Base-by-base conservation (phyloP, 2,329 filamentous ascomycete genomes). In the Annulohypoxylon truncatum region DNA sequence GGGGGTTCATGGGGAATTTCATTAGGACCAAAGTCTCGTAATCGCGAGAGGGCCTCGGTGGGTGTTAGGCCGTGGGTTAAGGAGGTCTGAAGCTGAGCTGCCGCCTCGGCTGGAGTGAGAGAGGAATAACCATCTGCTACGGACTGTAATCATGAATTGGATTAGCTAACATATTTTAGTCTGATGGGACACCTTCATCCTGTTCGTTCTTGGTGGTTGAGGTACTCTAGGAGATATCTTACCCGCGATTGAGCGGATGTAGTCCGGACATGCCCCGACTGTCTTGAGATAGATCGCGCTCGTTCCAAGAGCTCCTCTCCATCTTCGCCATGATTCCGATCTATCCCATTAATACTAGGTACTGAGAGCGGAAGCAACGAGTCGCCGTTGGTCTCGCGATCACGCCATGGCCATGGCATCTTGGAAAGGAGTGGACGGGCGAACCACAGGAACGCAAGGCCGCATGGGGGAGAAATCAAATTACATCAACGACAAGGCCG, bases 1-100 rank as follows among this genome's bases (percentile, higher is more conserved):
- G 95, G 93, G 58, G 93, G 90, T 64, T 98, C 94, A 78, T 96
- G 93, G 4, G 96, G 93, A 35, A 99, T 91, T 80, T 99, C 96
- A 79, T 99, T 99, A 26, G 92, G 90, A 29, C 96, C 96, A 82
- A 96, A 89, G 69, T 91, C 88, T 75, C 90, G 87, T 66, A 97
- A 85, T 75, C 95, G 89, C 60, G 90, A 87, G 65, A 94, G 85
- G 33, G 94, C 96, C 79, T 97, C 93, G 46, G 89, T 87, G 0
- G 92, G 90, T 4, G 92, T 89, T 12, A 99, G 86, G 55, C 96
- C 96, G 75, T 92, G 87, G 12, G 85, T 89, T 24, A 97, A 82
- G n/a, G 94, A 97, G 3, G 95, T 96, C 69, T 90, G 86, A 57
- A 98, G 83, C 70, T 88, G 89, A 57, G 89, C 84, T 46, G 93